Base-by-base conservation (phyloP, 2,329 filamentous ascomycete genomes). In the Alternaria conjuncta region DNA sequence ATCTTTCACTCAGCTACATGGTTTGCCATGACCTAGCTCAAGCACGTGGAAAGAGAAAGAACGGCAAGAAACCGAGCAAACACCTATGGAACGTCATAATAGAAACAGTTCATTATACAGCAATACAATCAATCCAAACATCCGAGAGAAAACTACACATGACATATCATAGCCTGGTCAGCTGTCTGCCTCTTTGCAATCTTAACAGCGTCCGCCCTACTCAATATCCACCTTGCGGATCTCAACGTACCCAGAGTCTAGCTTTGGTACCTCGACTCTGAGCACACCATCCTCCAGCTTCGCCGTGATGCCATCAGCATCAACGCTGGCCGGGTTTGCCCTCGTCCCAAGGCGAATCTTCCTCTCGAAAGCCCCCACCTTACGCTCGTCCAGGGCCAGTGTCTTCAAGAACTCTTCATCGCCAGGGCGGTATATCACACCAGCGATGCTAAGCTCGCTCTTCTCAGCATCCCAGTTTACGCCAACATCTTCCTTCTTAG, bases 261-360 rank as follows among this genome's bases (percentile, higher is more conserved):
- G 73, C 83, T 93, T 94, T 8, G 92, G 92, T 2, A 96, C 87
- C n/a, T 87, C 89, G n/a, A 96, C 85, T 36, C 90, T 83, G 69
- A 96, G 79, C 1, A 96, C 82, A 6, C 93, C 93, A 75, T 96
- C 91, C 78, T 93, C 90, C 80, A 96, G 85, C 81, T 89, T 93
- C 3, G 92, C 92, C 3, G 84, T 86, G 74, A 96, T 95, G 23
- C 81, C 84, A 53, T 90, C 86, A 1, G 84, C 86, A 71, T 94
- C 90, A 15, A 96, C 83, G 66, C 86, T 84, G 8, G 89, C 88
- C 28, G 87, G 86, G 28, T 84, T 84, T 9, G 83, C 82, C 55
- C 82, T 73, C 53, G 82, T 85, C 15, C 82, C 85, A 25, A 96
- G 83, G 26, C 85, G 84, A 51, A 96, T 83, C 72, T 86, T 88